phyloP scores from a whole-genome alignment of 2,329 filamentous ascomycete species.

The Pseudogymnoascus sp. region DNA sequence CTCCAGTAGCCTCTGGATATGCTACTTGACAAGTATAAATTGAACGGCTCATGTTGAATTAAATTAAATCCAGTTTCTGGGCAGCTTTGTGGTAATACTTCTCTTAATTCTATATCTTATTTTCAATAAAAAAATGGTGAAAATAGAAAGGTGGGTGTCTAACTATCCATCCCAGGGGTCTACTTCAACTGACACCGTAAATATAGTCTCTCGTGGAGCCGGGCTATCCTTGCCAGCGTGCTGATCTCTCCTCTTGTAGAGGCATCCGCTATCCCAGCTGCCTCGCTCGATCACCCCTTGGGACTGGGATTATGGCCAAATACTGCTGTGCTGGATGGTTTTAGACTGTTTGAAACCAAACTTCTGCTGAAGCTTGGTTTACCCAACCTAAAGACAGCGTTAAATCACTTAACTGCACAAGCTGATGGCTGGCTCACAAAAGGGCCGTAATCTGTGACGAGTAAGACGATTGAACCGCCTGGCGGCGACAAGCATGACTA shows the following conservation, averaged over 20 bases:
- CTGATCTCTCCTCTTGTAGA: neutral
- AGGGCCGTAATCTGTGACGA: conserved; percentile 24
- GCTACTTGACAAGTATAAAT: neutral
- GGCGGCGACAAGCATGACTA: conserved; percentile 21
- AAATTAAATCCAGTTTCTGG: neutral
- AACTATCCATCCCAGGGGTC: neutral
- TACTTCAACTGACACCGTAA: neutral
- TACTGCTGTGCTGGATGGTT: conserved; percentile 10
- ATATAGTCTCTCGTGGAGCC: neutral
- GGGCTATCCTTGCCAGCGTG: neutral
- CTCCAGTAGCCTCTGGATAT: neutral
- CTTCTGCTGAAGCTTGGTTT: neutral
- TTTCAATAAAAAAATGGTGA: neutral
- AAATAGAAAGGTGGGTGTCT: neutral
- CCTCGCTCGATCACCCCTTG: neutral
- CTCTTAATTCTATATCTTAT: neutral
- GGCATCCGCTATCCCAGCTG: neutral
- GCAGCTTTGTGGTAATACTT: neutral
- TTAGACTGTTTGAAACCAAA: conserved; percentile 10
- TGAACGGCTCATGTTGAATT: neutral
- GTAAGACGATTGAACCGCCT: conserved; percentile 17
- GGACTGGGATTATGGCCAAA: neutral
- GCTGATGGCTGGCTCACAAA: conserved; percentile 18
- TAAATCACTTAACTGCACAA: conserved; percentile 3
- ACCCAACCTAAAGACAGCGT: neutral